Evolutionary conservation across 345 rosid genomes (phyloP).

Genomic region (Lepidium africanum): DNA sequence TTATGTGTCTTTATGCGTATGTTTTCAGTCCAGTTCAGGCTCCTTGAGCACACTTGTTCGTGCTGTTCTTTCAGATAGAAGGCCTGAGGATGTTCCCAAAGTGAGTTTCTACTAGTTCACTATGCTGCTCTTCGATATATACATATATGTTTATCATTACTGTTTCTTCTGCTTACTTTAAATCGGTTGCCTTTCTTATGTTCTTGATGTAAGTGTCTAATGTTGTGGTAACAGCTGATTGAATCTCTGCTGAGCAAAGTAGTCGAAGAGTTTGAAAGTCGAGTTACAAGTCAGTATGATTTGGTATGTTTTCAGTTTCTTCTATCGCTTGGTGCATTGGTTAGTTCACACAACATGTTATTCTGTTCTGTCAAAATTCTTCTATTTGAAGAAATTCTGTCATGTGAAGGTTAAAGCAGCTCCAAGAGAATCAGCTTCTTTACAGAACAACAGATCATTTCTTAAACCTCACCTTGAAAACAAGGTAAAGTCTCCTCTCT

Average conservation of each 20-base stretch:
- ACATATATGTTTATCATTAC: not conserved
- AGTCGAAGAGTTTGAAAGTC: slow-evolving; percentile 77
- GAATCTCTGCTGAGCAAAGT: slow-evolving; percentile 88
- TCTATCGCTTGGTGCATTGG: not conserved
- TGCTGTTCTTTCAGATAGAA: slow-evolving; percentile 64
- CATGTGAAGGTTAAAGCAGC: slow-evolving; percentile 39
- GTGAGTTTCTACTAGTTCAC: slow-evolving; percentile 37
- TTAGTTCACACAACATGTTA: slow-evolving; percentile 2
- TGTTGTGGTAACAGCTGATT: slow-evolving; percentile 51
- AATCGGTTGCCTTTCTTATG: not conserved
- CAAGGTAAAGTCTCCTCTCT: slow-evolving; percentile 41
- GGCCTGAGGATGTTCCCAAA: slow-evolving; percentile 70
- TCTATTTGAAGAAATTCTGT: slow-evolving; percentile 12
- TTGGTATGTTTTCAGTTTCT: slow-evolving; percentile 40
- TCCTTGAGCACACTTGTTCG: slow-evolving; percentile 72
- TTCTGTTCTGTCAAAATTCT: not conserved
- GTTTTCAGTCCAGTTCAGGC: slow-evolving; percentile 41
- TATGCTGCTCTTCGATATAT: not conserved
- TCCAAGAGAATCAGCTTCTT: slow-evolving; percentile 36
- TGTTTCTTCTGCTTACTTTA: slow-evolving; percentile 1
- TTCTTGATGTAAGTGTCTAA: slow-evolving; percentile 11
- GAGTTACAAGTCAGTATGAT: slow-evolving; percentile 58
- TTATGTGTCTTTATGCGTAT: not conserved
- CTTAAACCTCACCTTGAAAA: slow-evolving; percentile 39
- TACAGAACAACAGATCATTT: slow-evolving; percentile 40